phyloP scores from a whole-genome alignment of 768 basidiomycete genomes.

The Russula brevipes region DNA sequence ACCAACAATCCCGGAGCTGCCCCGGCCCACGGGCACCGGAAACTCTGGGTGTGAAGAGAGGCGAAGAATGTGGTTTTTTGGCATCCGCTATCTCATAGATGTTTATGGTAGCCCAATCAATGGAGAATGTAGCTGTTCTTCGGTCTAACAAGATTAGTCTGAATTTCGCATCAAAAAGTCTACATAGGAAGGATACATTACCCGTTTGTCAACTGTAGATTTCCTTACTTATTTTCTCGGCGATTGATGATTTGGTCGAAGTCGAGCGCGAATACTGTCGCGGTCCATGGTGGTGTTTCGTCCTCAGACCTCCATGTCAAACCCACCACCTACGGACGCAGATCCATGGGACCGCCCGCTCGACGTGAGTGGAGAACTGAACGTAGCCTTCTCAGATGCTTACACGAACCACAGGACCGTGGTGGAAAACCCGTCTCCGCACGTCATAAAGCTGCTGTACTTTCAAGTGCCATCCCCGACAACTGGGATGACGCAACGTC shows the following conservation, averaged over 20 bases:
- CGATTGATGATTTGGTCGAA: not conserved
- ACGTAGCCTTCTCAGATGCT: not conserved
- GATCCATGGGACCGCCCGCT: constrained; percentile 23
- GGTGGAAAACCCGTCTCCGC: not conserved
- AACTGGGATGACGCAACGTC: constrained; percentile 59
- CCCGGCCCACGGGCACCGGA: not conserved
- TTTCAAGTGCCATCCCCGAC: constrained; percentile 34
- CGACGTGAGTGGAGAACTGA: constrained; percentile 5
- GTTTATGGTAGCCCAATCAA: not conserved
- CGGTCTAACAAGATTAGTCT: not conserved
- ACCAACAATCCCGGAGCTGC: not conserved
- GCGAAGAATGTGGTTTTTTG: not conserved
- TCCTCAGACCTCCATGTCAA: constrained; percentile 14
- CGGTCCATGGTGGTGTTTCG: not conserved
- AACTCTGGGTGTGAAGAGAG: not conserved
- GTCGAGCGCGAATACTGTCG: not conserved
- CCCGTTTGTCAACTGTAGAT: not conserved
- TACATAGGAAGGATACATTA: not conserved
- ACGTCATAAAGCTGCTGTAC: constrained; percentile 3
- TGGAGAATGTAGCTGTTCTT: not conserved
- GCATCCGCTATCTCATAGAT: not conserved
- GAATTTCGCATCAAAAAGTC: no score
- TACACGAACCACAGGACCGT: constrained; percentile 2
- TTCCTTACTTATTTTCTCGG: not conserved
- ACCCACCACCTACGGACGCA: constrained; percentile 4